A percentile compares a stretch with the other conserved stretches of the same genome.
Evolutionary conservation across 306 rosid species (phyloP).

Genomic region (Lathyrus tuberosus): DNA sequence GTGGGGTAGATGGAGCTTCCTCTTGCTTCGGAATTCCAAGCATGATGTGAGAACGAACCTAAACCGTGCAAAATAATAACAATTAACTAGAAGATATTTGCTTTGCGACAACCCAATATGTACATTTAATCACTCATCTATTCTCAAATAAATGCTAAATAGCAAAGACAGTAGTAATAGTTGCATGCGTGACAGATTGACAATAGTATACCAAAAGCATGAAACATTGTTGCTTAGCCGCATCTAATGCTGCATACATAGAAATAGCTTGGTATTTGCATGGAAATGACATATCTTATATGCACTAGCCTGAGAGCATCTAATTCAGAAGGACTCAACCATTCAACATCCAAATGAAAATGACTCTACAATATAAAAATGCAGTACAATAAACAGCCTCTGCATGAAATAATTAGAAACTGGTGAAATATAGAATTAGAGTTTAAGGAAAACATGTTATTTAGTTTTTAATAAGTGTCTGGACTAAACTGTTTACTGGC

Average conservation of each 20-base stretch:
- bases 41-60: conserved; percentile 87
- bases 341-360: background rate
- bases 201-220: conserved; percentile 17
- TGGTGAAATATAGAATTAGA: too few species aligned
- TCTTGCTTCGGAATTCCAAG: conserved; percentile 86
- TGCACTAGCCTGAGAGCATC: background rate
- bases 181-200: conserved; percentile 25
- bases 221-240: conserved; percentile 17
- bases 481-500: too few species aligned
- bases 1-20: conserved; percentile 89
- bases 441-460: too few species aligned
- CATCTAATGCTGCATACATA: conserved; percentile 24
- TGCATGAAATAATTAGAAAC: too few species aligned
- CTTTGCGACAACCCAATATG: conserved; percentile 9
- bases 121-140: conserved; percentile 12
- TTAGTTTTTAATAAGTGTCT: too few species aligned
- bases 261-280: conserved; percentile 21
- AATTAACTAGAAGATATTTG: conserved; percentile 23
- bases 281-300: conserved; percentile 8
- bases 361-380: too few species aligned
- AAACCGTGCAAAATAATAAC: conserved; percentile 34
- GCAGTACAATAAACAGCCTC: too few species aligned
- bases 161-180: background rate
- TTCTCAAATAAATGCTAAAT: background rate
- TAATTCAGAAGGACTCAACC: background rate